Base-by-base conservation (phyloP, 2,329 filamentous ascomycete genomes). In the Fusarium sp. region DNA sequence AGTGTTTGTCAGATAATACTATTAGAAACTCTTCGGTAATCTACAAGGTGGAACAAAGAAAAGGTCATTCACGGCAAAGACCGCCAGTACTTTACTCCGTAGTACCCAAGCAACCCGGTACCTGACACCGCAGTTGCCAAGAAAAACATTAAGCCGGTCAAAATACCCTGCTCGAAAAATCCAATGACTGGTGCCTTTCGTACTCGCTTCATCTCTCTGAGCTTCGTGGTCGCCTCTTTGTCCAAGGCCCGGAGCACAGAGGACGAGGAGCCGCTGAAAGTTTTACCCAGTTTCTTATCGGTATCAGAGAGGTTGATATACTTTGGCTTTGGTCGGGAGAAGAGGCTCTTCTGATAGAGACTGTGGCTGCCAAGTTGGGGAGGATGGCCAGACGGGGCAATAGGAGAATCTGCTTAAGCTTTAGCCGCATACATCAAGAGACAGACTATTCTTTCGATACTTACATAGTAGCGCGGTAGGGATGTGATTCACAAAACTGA, bases 141-240 rank as follows among this genome's bases (percentile, higher is more conserved):
- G 0, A 58, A 28, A 7, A 65, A 42, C 0, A 55, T 46, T 10
- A 65, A 13, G 22, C 62, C 61, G 0, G 63, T 65, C 7, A 65
- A 53, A 4, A 65, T 65, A 7, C 63, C 63, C 11, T 65, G 63
- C 2, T 66, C 51, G 7, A 65, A 65, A 19, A 65, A 66, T 0
- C 63, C 63, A 22, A 65, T 60, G 0, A 40, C 42, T 0, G 58
- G 40, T 2, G 29, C 58, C 5, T 62, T 62, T 6, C 59, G 59
- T 10, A 48, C 26, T 1, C 61, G 25, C 2, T 47, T 58, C 39
- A 63, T 63, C 5, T 63, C 61, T 0, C 46, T 57, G 0, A 65
- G 34, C 4, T 32, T 50, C 24, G 24, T 48, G 0, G 47, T 65
- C 12, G 62, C 62, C 10, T 65, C 61, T 0, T 45, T 10, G 2